These are phyloP conservation scores for Tylopilus subfusipes DNA, from an alignment of 768 basidiomycete genomes.

Conservation along the genomic window DNA sequence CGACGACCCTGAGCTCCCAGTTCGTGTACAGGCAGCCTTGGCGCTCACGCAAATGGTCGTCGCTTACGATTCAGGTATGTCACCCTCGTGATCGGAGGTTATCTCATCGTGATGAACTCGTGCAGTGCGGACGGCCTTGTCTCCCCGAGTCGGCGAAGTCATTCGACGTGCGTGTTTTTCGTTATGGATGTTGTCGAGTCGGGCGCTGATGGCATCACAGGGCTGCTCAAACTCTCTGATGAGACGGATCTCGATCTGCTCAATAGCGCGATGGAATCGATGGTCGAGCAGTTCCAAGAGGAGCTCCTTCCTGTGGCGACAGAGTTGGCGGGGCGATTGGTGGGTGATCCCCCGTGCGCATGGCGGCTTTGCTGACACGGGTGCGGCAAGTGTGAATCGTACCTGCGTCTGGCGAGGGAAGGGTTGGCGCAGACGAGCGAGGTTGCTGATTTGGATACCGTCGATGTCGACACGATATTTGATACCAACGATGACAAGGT, in stretches of 20 bases:
- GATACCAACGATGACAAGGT: conserved; percentile 81
- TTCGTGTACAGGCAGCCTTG: conserved; percentile 79
- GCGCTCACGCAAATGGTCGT: conserved; percentile 75
- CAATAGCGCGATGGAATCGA: conserved; percentile 77
- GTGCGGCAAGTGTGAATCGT: conserved; percentile 66
- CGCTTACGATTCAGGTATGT: conserved; percentile 58
- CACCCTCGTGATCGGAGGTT: background rate
- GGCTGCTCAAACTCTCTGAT: conserved; percentile 85
- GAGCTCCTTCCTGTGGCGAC: conserved; percentile 84
- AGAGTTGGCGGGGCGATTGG: conserved; percentile 73
- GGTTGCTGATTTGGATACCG: conserved; percentile 38
- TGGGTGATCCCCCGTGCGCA: conserved; percentile 35
- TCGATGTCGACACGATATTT: conserved; percentile 55
- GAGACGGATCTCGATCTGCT: conserved; percentile 87
- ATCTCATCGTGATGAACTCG: background rate
- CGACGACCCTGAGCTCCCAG: conserved; percentile 77
- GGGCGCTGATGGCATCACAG: conserved; percentile 34
- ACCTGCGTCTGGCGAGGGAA: conserved; percentile 74
- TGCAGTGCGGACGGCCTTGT: conserved; percentile 64
- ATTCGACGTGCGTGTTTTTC: conserved; percentile 58
- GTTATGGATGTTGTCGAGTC: background rate
- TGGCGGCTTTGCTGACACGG: background rate
- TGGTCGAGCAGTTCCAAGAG: conserved; percentile 82
- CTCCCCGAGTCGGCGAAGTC: conserved; percentile 80
- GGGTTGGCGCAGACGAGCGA: conserved; percentile 51